phyloP scores from a whole-genome alignment of 208 protist genomes.

The Acanthamoeba triangularis region DNA sequence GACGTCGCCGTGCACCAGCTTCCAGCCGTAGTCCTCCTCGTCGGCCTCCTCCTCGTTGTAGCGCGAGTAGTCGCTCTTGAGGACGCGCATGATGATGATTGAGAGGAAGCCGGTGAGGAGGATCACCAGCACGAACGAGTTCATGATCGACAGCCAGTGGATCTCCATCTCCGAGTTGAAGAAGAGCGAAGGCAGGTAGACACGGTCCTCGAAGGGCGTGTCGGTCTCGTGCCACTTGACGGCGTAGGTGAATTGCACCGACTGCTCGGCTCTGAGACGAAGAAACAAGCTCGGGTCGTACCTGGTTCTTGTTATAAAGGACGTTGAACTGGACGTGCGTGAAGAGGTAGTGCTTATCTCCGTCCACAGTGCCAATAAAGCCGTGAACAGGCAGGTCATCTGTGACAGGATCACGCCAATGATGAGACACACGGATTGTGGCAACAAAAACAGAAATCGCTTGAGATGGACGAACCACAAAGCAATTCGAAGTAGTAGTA shows the following conservation, averaged over 20 bases:
- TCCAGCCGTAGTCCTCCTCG: constrained; percentile 97
- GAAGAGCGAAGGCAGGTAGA: constrained; percentile 74
- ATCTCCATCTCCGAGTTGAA: constrained; percentile 92
- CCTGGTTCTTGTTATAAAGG: constrained; percentile 91
- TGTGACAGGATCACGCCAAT: constrained; percentile 40
- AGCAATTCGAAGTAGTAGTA: constrained; percentile 93
- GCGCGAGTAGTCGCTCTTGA: constrained; percentile 94
- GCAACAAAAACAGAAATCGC: not conserved
- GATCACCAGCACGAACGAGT: constrained; percentile 95
- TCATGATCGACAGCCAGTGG: constrained; percentile 96
- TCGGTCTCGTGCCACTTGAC: constrained; percentile 83
- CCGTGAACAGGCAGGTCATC: constrained; percentile 92
- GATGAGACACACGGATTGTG: not conserved
- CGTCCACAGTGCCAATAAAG: constrained; percentile 89
- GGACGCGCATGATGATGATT: constrained; percentile 94
- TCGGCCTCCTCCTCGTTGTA: constrained; percentile 92
- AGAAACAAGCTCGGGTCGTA: not conserved
- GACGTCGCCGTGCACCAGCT: constrained; percentile 97
- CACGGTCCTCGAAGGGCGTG: constrained; percentile 73
- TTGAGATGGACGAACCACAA: constrained; percentile 54
- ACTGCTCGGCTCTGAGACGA: not conserved
- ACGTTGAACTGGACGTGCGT: constrained; percentile 94
- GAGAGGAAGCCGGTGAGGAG: constrained; percentile 95
- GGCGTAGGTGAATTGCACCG: constrained; percentile 85
- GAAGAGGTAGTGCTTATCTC: constrained; percentile 90